Base-by-base conservation (phyloP, 2,329 filamentous ascomycete species). In the Dactylellina leptospora region DNA sequence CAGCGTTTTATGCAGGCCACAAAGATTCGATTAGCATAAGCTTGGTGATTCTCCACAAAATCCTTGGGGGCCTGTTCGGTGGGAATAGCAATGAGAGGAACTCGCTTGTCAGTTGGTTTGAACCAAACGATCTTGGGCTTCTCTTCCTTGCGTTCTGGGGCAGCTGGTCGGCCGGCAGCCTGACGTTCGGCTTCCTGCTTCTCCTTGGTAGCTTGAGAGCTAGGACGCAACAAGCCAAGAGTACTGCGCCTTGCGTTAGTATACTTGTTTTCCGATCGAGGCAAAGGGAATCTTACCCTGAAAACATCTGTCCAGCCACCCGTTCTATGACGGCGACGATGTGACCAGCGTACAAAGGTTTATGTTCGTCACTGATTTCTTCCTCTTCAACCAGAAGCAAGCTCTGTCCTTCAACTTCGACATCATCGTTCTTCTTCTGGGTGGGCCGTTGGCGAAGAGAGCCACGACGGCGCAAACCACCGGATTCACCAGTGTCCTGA, bases 81-180 rank as follows among this genome's bases (percentile, higher is more conserved):
- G 1, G 95, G 95, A 75, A 99, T 99, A 59, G 95, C 95, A 80
- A 99, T 99, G 75, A 99, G 84, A 53, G 95, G 95, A 50, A 99
- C 95, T 78, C 95, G 92, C 86, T 99, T 97, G 82, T 99, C 95
- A 0, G 95, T 99, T 68, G 95, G 95, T 84, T 99, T 99, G 84
- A 99, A 99, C 95, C 95, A 99, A 42, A 99, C 95, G 81, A 99
- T 99, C 87, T 99, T 99, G 74, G 95, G 95, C 82, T 97, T 97
- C 75, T 99, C 95, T 79, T 96, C 92, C 74, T 91, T 87, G 59
- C 93, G 91, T 75, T 90, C 88, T 73, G 93, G 91, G 75, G 95
- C 88, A 58, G 88, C 86, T 72, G 85, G 86, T 74, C 90, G 88
- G 59, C 82, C 82, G 75, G 85, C 85, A 76, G 93, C 92, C 75